phyloP scores from a whole-genome alignment of 345 rosid genomes.

The Populus deltoides region DNA sequence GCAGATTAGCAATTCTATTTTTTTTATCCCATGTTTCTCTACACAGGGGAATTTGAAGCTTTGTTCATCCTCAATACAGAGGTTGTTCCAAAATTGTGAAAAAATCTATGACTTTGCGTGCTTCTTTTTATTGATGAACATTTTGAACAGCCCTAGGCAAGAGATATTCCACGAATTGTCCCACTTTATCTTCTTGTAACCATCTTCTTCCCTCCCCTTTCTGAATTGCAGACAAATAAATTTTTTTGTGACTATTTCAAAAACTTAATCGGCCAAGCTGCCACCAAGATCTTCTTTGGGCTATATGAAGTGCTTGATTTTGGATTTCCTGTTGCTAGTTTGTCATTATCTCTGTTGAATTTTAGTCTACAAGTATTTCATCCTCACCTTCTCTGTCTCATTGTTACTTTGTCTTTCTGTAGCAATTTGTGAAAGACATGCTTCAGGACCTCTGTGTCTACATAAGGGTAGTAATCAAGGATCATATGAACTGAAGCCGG shows the following conservation, averaged over 20 bases:
- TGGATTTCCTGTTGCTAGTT: not conserved
- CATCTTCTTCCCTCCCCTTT: not conserved
- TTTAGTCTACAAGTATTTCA: not conserved
- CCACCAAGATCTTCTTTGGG: not conserved
- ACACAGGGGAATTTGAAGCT: not conserved
- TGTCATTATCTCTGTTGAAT: not conserved
- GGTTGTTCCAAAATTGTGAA: too few species aligned
- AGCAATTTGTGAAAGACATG: conserved; percentile 87
- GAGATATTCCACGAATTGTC: not conserved
- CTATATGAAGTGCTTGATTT: not conserved
- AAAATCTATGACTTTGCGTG: not conserved
- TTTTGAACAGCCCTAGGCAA: not conserved
- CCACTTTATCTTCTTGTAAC: not conserved
- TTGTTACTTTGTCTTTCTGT: conserved; percentile 12
- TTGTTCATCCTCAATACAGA: not conserved
- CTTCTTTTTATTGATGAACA: not conserved
- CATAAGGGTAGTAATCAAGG: conserved; percentile 88
- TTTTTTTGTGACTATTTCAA: not conserved
- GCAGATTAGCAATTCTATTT: not conserved
- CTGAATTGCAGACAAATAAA: not conserved
- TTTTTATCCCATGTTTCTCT: not conserved
- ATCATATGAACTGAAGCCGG: conserved; percentile 87
- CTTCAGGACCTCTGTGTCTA: conserved; percentile 80
- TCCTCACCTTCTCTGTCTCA: not conserved
- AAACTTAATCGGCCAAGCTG: not conserved